phyloP scores from a whole-genome alignment of 2,329 filamentous ascomycete genomes.

The Hymenoscyphus repandus region DNA sequence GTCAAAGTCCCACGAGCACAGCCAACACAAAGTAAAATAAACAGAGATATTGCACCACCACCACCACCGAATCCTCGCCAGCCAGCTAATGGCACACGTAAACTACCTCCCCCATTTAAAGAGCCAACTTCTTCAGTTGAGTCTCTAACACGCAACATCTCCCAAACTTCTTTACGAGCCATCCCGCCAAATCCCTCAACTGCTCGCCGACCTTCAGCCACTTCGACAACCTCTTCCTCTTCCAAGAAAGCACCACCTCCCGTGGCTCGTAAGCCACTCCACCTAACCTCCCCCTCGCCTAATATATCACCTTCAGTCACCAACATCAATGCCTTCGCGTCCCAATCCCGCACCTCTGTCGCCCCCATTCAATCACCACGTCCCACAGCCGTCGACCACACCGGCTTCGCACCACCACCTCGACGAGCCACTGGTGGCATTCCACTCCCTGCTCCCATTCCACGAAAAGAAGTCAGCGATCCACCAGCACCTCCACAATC shows the following conservation, averaged over 20 bases:
- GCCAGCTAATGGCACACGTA: conserved; percentile 19
- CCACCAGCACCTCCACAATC: conserved; percentile 26
- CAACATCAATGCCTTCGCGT: conserved; percentile 10
- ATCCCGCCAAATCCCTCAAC: conserved; percentile 11
- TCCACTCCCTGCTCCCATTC: background rate
- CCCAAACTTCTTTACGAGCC: conserved; percentile 14
- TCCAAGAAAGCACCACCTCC: conserved; percentile 30
- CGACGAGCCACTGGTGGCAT: conserved; percentile 17
- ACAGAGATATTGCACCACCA: conserved; percentile 7
- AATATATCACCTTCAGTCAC: conserved; percentile 19
- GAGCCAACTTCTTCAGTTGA: conserved; percentile 11
- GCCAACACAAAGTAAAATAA: conserved; percentile 7
- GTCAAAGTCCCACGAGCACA: conserved; percentile 51
- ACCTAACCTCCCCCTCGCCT: conserved; percentile 24
- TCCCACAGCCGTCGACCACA: conserved; percentile 11
- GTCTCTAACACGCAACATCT: conserved; percentile 14
- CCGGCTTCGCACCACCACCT: conserved; percentile 23
- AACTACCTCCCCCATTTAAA: conserved; percentile 28
- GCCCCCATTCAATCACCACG: conserved; percentile 10
- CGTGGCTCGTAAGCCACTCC: conserved; percentile 29
- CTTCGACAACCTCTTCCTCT: conserved; percentile 24
- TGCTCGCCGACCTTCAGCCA: conserved; percentile 23
- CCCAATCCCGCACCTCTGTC: conserved; percentile 8
- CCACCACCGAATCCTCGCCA: conserved; percentile 14
- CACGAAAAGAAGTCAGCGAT: conserved; percentile 9